Evolutionary conservation across 139 green algal species (phyloP), one percentile per base, ranked within the genome.

Genomic region (Coelastrella sp.): DNA sequence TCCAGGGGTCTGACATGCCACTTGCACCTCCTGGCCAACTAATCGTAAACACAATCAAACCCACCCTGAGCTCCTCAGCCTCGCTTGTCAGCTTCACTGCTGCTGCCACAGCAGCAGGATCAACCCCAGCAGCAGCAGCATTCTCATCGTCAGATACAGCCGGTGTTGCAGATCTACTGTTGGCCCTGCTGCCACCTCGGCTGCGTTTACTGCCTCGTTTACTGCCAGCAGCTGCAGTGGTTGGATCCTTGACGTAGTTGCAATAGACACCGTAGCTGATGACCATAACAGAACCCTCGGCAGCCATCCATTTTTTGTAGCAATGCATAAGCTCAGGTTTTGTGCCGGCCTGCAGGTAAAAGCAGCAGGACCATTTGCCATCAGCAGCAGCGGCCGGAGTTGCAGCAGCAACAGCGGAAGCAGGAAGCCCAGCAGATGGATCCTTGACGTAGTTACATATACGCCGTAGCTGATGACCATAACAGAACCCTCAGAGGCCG

Each of bases 201-300:
- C 58, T 73, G 79, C 19, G 17, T 57, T 20, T 73, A 7, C 13
- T 73, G 17, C 57, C 57, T 19, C 19, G 56, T 56, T 5, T 16
- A 54, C 4, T 5, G 56, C 56, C 57, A 61, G 61, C 17, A 64
- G 23, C 5, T 23, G 77, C 77, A 83, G n/a, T 54, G 66, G 77
- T n/a, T 3, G 16, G 4, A 14, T 73, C 68, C 84, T 74, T 68
- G 20, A 89, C 84, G 23, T 60, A 19, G 3, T 71, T 73, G 20
- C 47, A 60, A 56, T 66, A 89, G 4, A 71, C n/a, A 5, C 5
- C 16, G 20, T 83, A 89, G 57, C 84, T 89, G 73, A 80, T 82
- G 59, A 90, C 64, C 4, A 90, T 59, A 58, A 90, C 73, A 0
- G 85, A 4, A 2, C 85, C 85, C 5, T 90, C 73, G 8, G 47